These are phyloP conservation scores for Emmonsiellopsis sp. DNA, from an alignment of 2,329 filamentous ascomycete genomes.

Conservation along the genomic window DNA sequence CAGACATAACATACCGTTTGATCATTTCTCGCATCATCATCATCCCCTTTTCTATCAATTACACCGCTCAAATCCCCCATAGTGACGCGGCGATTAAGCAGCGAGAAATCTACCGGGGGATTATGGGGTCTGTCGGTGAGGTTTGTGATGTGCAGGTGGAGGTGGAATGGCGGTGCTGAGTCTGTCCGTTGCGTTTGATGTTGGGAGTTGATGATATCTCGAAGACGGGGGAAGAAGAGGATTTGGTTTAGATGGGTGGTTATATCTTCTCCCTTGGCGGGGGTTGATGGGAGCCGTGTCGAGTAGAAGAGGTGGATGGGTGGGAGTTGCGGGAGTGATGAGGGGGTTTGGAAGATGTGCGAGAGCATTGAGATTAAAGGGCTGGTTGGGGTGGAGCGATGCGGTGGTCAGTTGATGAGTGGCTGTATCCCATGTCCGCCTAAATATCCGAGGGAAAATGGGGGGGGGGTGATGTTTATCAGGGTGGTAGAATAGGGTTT, in stretches of 20 bases:
- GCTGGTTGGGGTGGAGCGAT: slow-evolving; percentile 22
- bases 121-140: slow-evolving; percentile 15
- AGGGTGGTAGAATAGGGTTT: background rate
- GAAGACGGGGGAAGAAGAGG: slow-evolving; percentile 40
- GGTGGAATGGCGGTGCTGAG: slow-evolving; percentile 21
- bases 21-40: slow-evolving; percentile 18
- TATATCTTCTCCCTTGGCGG: background rate
- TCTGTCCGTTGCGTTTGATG: background rate
- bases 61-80: slow-evolving; percentile 26
- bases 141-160: slow-evolving; percentile 21
- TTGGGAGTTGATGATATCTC: slow-evolving; percentile 25
- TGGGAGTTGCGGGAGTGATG: slow-evolving; percentile 18
- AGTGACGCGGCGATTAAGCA: slow-evolving; percentile 25
- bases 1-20: slow-evolving; percentile 55
- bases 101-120: slow-evolving; percentile 14
- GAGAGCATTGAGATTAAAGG: slow-evolving; percentile 66
- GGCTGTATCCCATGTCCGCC: background rate
- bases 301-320: slow-evolving; percentile 57
- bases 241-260: slow-evolving; percentile 23
- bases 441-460: background rate
- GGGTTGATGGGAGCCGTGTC: slow-evolving; percentile 30
- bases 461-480: background rate
- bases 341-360: slow-evolving; percentile 42
- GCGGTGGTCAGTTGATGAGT: slow-evolving; percentile 5
- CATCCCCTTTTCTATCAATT: slow-evolving; percentile 20